Conservation (phyloP, 306 rosid species). For the Coriaria nepalensis region DNA sequence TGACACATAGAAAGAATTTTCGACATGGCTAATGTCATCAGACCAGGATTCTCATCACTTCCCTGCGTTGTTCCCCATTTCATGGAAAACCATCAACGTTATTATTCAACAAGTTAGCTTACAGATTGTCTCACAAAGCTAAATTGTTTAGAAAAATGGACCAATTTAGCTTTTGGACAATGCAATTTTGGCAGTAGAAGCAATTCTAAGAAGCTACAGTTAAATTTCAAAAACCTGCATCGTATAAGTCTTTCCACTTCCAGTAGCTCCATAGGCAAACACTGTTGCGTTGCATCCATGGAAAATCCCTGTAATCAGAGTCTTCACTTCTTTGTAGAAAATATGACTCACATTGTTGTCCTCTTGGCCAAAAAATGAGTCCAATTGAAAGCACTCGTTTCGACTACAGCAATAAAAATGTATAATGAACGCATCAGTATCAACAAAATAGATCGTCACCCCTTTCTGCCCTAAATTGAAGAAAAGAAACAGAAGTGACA, state of each 20-base stretch:
- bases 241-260: constrained; percentile 87
- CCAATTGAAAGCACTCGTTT: constrained; percentile 66
- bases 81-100: background rate
- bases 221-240: constrained; percentile 54
- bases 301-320: constrained; percentile 59
- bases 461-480: background rate
- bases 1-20: constrained; percentile 44
- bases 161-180: too few species aligned
- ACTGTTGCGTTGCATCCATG: constrained; percentile 70
- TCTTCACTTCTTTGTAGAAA: constrained; percentile 55
- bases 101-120: too few species aligned
- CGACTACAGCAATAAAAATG: constrained; percentile 36
- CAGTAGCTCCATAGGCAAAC: constrained; percentile 94
- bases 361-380: constrained; percentile 64
- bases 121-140: too few species aligned
- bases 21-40: constrained; percentile 68
- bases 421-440: background rate
- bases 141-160: too few species aligned
- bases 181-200: too few species aligned
- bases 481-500: background rate
- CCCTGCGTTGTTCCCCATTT: constrained; percentile 45
- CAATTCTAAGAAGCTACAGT: background rate
- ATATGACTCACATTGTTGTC: constrained; percentile 57
- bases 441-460: background rate
- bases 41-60: constrained; percentile 59